Percentiles rank a stretch among this genome's conserved stretches.
These are phyloP conservation scores for Fusarium mangiferae DNA, from an alignment of 2,329 filamentous ascomycete species.

Conservation along the genomic window DNA sequence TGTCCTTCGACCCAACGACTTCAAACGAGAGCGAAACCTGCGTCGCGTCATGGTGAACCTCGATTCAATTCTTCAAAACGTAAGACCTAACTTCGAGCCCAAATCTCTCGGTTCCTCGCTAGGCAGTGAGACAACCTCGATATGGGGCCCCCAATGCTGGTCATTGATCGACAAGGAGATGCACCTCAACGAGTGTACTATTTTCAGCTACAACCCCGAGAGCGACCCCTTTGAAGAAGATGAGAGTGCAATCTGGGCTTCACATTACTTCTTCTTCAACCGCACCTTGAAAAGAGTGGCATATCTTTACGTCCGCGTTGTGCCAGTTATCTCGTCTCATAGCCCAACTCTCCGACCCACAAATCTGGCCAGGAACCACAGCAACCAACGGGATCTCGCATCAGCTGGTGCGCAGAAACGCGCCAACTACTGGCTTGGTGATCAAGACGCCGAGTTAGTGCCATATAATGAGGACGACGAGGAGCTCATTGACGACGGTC, in stretches of 20 bases:
- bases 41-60: constrained; percentile 86
- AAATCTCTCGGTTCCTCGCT: constrained; percentile 55
- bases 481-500: constrained; percentile 59
- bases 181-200: constrained; percentile 86
- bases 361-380: constrained; percentile 45
- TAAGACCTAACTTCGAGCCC: constrained; percentile 72
- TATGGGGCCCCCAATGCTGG: constrained; percentile 94
- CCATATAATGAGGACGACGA: constrained; percentile 59
- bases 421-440: constrained; percentile 88
- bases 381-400: constrained; percentile 43
- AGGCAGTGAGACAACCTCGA: constrained; percentile 62
- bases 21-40: constrained; percentile 83
- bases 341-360: constrained; percentile 61
- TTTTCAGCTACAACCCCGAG: constrained; percentile 89
- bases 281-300: constrained; percentile 90
- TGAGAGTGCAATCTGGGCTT: constrained; percentile 92
- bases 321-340: constrained; percentile 77
- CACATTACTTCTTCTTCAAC: constrained; percentile 99
- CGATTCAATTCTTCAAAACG: constrained; percentile 86
- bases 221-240: constrained; percentile 93
- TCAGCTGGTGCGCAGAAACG: constrained; percentile 69
- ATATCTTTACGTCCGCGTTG: constrained; percentile 91
- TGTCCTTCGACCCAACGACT: constrained; percentile 87
- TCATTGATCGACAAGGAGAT: constrained; percentile 93
- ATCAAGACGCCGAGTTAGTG: constrained; percentile 64